Evolutionary conservation across 2,329 filamentous ascomycete species (phyloP).

Genomic region (Diaporthe citriasiana): DNA sequence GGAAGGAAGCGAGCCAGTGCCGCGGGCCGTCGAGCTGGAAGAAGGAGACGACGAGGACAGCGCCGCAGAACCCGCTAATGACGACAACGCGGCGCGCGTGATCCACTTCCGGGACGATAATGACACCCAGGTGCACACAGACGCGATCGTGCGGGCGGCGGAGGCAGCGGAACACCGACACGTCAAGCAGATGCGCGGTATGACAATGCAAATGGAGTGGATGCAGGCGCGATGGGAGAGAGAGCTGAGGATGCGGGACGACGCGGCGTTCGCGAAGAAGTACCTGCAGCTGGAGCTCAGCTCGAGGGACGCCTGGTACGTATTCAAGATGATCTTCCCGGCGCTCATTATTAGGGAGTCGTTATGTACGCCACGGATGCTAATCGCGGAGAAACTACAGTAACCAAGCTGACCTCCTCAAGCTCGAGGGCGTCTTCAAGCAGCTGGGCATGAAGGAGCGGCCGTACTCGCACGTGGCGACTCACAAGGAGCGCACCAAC

Average conservation of each 20-base stretch:
- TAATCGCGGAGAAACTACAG: slow-evolving; percentile 61
- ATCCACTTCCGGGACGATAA: slow-evolving; percentile 45
- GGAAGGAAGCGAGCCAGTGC: slow-evolving; percentile 25
- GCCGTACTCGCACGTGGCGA: slow-evolving; percentile 36
- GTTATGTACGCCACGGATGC: background rate
- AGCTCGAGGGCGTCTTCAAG: slow-evolving; percentile 87
- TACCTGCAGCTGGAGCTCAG: slow-evolving; percentile 85
- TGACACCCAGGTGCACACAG: slow-evolving; percentile 66
- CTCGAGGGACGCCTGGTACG: slow-evolving; percentile 91
- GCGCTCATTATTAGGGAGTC: slow-evolving; percentile 29
- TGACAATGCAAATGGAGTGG: slow-evolving; percentile 92
- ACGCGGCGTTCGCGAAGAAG: slow-evolving; percentile 88
- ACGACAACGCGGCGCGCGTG: slow-evolving; percentile 42
- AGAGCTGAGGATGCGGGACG: slow-evolving; percentile 83
- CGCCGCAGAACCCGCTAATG: slow-evolving; percentile 13
- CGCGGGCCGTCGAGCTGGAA: slow-evolving; percentile 48
- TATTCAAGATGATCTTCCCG: slow-evolving; percentile 47
- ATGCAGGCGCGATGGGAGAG: slow-evolving; percentile 85
- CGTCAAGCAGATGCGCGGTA: slow-evolving; percentile 81
- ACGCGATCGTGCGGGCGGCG: slow-evolving; percentile 70
- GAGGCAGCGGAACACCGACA: slow-evolving; percentile 78
- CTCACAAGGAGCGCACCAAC: slow-evolving; percentile 19
- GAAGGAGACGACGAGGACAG: slow-evolving; percentile 40
- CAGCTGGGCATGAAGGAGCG: slow-evolving; percentile 57
- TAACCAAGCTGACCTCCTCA: slow-evolving; percentile 90